phyloP scores from a whole-genome alignment of 2,329 filamentous ascomycete genomes.

The Emericellopsis cladophorae region DNA sequence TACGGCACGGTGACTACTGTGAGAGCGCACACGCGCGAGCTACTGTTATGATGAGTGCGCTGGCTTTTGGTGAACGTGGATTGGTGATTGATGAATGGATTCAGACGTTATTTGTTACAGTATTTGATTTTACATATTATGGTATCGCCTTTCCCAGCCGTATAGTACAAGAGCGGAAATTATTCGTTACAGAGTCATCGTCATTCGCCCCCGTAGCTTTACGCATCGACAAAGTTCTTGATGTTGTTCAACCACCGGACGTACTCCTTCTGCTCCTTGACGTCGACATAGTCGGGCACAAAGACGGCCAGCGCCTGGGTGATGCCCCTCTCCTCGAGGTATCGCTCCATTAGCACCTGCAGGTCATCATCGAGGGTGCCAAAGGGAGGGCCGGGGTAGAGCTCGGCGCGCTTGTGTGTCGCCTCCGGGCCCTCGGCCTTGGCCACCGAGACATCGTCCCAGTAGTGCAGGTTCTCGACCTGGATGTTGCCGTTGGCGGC shows the following conservation, averaged over 20 bases:
- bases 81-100: no score
- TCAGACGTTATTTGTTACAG: not conserved
- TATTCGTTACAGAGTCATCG: not conserved
- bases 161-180: constrained; percentile 2
- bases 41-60: no score
- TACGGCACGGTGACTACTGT: no score
- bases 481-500: constrained; percentile 78
- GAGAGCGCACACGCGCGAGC: no score
- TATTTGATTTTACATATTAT: constrained; percentile 2
- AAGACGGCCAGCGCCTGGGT: constrained; percentile 79
- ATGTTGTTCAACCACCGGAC: constrained; percentile 78
- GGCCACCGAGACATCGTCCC: constrained; percentile 64
- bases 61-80: not conserved
- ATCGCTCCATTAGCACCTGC: constrained; percentile 82
- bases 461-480: constrained; percentile 86
- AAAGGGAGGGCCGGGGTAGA: constrained; percentile 88
- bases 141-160: not conserved
- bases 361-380: constrained; percentile 92
- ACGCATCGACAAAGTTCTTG: constrained; percentile 73
- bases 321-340: constrained; percentile 88
- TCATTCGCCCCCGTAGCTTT: constrained; percentile 9
- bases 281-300: constrained; percentile 90
- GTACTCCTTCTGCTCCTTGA: constrained; percentile 99
- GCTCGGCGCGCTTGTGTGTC: constrained; percentile 60
- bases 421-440: constrained; percentile 64